Evolutionary conservation across 805 yeast genomes (phyloP), one percentile per base, ranked within the genome.

Genomic region (Candida golubevii): DNA sequence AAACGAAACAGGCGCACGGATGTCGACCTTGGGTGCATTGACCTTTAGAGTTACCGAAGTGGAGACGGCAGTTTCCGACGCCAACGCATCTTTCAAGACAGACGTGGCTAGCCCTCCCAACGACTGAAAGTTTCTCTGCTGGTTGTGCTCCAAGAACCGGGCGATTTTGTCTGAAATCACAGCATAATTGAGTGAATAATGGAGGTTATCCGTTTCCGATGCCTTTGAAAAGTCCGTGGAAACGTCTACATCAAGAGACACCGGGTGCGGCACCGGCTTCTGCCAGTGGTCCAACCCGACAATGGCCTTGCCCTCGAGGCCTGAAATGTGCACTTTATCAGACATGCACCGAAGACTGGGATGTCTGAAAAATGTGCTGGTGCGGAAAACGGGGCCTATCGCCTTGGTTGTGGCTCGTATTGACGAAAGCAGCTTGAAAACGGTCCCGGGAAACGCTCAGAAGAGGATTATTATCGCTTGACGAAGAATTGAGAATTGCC

Each of bases 181-280:
- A 2, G 96, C 97, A 63, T 91, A 91, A 63, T 91, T 91, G 50
- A 91, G 76, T 6, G 97, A 85, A 56, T 85, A 80, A 47, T 79
- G 77, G 54, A 91, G 72, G 58, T 90, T 91, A 64, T 91, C 98
- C 0, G 82, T 78, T 10, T 66, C 64, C n/a, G 91, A 80, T n/a
- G 96, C 90, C 44, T 76, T 69, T 23, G 76, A 70, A 56, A 90
- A 84, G 55, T 82, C 80, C 0, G 96, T 85, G 30, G 67, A 67
- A 49, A 87, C 74, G 36, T 73, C 70, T 26, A 86, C 71, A 9
- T 85, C 75, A 7, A 87, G 69, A 2, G 67, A 58, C 23, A 86
- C 72, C 4, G 88, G 88, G 55, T 87, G 95, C 2, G 83, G 75
- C 8, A 74, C 75, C 4, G 79, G 76, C 44, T 84, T 70, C 46